A percentile compares a stretch with the other conserved stretches of the same genome.
These are phyloP conservation scores for Alternaria arbusti DNA, from an alignment of 2,329 filamentous ascomycete genomes.

Conservation along the genomic window DNA sequence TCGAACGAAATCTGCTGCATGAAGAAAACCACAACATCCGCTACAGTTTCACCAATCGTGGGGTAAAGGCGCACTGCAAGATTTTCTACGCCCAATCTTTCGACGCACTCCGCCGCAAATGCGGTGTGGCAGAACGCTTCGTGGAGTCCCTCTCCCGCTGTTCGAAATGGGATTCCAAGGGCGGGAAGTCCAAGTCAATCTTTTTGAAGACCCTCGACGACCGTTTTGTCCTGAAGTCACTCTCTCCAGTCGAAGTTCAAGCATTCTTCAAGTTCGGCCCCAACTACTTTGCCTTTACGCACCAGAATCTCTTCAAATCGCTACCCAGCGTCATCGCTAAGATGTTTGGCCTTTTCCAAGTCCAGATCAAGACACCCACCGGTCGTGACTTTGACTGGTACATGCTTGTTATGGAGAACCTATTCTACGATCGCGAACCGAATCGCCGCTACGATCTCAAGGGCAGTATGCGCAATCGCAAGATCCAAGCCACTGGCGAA, in stretches of 20 bases:
- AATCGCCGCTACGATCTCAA: conserved; percentile 88
- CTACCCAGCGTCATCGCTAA: conserved; percentile 97
- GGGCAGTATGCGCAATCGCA: conserved; percentile 97
- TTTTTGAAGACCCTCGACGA: conserved; percentile 97
- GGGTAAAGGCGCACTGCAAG: conserved; percentile 96
- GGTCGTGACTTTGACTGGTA: conserved; percentile 95
- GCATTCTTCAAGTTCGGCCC: conserved; percentile 96
- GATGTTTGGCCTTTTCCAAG: conserved; percentile 98
- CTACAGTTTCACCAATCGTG: conserved; percentile 92
- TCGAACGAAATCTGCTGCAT: conserved; percentile 85
- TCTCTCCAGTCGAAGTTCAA: conserved; percentile 89
- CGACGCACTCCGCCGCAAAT: conserved; percentile 90
- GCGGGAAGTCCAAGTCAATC: conserved; percentile 95
- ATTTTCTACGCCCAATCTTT: conserved; percentile 99
- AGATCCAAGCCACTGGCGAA: conserved; percentile 93
- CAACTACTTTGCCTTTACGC: conserved; percentile 97
- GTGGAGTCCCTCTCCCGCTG: conserved; percentile 94
- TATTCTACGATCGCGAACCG: conserved; percentile 93
- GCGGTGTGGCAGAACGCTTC: conserved; percentile 90
- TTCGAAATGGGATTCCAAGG: conserved; percentile 97
- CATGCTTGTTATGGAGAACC: conserved; percentile 93
- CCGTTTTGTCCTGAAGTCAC: conserved; percentile 87
- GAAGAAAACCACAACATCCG: conserved; percentile 91
- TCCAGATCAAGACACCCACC: conserved; percentile 96
- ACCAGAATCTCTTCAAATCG: conserved; percentile 89